Evolutionary conservation across 176 grass and related monocot genomes (phyloP), one percentile per base, ranked within the genome.

Genomic region (Hordeum vulgare): DNA sequence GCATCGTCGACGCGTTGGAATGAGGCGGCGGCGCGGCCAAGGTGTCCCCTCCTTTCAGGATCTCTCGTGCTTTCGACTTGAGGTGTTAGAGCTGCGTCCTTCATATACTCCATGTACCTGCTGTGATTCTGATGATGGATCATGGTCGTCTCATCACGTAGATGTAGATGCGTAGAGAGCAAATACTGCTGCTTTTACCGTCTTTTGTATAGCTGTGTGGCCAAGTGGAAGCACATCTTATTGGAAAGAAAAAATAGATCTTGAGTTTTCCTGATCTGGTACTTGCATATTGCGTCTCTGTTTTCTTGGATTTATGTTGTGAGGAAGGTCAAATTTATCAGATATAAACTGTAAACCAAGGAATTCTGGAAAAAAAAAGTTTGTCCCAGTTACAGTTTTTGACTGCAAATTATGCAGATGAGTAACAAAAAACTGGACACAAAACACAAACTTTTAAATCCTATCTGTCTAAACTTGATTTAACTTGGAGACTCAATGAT

Each of bases 1-100:
- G 85, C 45, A 82, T 91, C 61, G 41, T 91, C 44, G 77, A 86
- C 74, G 84, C 83, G n/a, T 37, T 85, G 72, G 86, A 85, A 3
- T 91, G 47, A 91, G 62, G 6, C 20, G 60, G 69, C 41, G 65
- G 25, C 64, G 73, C 53, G 53, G 53, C 65, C 68, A 79, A 90
- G 75, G 75, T 80, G 75, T 74, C 59, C 39, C 75, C 60, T 28
- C 88, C 57, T 71, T 34, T 67, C 53, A 71, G 60, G 80, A 58
- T 83, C 71, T 86, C 66, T 65, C 53, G 53, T 86, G 83, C 83
- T 78, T 61, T 66, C 71, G 34, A 65, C 11, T 77, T 41, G 76
- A 82, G 83, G 78, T 56, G 73, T 73, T 78, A 86, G 78, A 9
- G 73, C 15, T 90, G 84, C 5, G 53, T 86, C 73, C 47, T 51